Evolutionary conservation across 768 basidiomycete genomes (phyloP).

Genomic region (Brasilioporus rufonigricans): DNA sequence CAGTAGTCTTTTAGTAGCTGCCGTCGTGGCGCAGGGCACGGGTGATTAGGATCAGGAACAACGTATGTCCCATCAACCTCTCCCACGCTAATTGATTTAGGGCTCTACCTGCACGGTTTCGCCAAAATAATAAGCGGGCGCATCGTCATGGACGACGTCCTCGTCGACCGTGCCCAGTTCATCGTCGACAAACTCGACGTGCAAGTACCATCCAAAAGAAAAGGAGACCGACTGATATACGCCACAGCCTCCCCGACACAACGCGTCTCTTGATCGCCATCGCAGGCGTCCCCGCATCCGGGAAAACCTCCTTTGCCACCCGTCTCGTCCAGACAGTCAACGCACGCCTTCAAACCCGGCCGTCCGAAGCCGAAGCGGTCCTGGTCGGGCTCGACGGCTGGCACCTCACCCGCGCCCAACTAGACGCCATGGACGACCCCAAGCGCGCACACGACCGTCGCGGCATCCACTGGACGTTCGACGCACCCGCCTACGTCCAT

Average conservation of each 20-base stretch:
- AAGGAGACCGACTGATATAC: background rate
- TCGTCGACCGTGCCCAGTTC: conserved; percentile 37
- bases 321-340: conserved; percentile 57
- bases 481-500: conserved; percentile 63
- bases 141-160: conserved; percentile 26
- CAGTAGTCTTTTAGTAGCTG: background rate
- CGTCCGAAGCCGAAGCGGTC: conserved; percentile 39
- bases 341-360: conserved; percentile 28
- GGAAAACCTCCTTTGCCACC: conserved; percentile 77
- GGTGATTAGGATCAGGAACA: no score
- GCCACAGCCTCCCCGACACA: conserved; percentile 13
- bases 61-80: no score
- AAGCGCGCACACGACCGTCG: conserved; percentile 73
- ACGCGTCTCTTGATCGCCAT: conserved; percentile 67
- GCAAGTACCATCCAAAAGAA: conserved; percentile 28
- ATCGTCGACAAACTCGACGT: conserved; percentile 36
- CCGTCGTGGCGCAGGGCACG: background rate
- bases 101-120: no score
- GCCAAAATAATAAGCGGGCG: no score
- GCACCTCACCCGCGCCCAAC: conserved; percentile 79
- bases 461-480: conserved; percentile 92
- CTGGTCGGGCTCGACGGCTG: conserved; percentile 88
- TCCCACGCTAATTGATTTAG: no score
- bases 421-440: conserved; percentile 76
- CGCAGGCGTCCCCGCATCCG: conserved; percentile 79